These are phyloP conservation scores for Prunus davidiana DNA, from an alignment of 306 rosid species.

Conservation along the genomic window DNA sequence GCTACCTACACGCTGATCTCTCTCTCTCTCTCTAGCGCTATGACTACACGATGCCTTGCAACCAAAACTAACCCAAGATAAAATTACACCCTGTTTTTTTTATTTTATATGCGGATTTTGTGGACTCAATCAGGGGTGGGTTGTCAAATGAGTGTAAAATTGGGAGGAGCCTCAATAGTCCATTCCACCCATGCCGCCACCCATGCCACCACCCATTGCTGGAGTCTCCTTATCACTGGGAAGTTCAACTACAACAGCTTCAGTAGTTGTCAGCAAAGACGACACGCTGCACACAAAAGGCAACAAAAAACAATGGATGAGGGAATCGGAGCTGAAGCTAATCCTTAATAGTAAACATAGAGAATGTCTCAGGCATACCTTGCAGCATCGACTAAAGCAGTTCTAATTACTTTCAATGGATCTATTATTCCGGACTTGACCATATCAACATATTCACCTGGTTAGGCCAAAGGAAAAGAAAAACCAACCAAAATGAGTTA, in stretches of 20 bases:
- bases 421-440: constrained; percentile 85
- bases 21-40: not conserved
- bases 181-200: constrained; percentile 58
- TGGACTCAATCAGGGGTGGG: not conserved
- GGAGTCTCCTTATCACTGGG: constrained; percentile 68
- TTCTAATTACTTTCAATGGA: constrained; percentile 92
- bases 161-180: constrained; percentile 41
- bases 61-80: constrained; percentile 15
- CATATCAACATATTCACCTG: constrained; percentile 98
- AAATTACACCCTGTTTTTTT: not conserved
- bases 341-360: not conserved
- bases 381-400: constrained; percentile 94
- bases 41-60: constrained; percentile 44
- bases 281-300: constrained; percentile 63
- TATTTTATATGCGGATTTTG: constrained; percentile 3
- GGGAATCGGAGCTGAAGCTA: not conserved
- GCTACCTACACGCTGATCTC: constrained; percentile 34
- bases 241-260: constrained; percentile 78
- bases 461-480: not conserved
- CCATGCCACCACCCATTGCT: constrained; percentile 64
- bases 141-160: not conserved
- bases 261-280: constrained; percentile 95
- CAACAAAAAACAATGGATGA: not conserved
- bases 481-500: not conserved
- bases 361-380: constrained; percentile 41